A percentile compares a stretch with the other conserved stretches of the same genome.
These are phyloP conservation scores for Beauveria brongniartii DNA, from an alignment of 2,329 filamentous ascomycete species.

Conservation along the genomic window DNA sequence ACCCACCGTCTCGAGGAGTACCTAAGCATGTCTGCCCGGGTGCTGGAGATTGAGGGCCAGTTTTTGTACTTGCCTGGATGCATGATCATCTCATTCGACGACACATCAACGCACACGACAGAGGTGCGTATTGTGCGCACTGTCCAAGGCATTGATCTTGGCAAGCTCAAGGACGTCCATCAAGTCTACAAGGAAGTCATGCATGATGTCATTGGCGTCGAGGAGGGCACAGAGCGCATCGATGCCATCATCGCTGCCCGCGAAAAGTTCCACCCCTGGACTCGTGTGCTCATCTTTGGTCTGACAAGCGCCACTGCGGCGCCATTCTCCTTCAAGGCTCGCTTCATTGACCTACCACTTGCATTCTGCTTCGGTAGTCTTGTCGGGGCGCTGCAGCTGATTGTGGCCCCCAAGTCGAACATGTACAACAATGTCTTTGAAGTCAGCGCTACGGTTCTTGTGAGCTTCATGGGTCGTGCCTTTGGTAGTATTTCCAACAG, in stretches of 20 bases:
- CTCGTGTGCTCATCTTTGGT: slow-evolving; percentile 59
- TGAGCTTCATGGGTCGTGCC: slow-evolving; percentile 53
- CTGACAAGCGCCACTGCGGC: slow-evolving; percentile 64
- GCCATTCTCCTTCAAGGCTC: slow-evolving; percentile 66
- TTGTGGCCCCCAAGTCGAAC: slow-evolving; percentile 60
- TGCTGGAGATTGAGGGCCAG: slow-evolving; percentile 78
- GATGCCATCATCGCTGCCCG: slow-evolving; percentile 46
- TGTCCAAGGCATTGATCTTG: slow-evolving; percentile 50
- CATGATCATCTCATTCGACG: slow-evolving; percentile 88
- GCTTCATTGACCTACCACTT: slow-evolving; percentile 64
- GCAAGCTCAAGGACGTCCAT: slow-evolving; percentile 53
- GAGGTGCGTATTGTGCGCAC: slow-evolving; percentile 58
- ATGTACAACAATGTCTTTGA: slow-evolving; percentile 61
- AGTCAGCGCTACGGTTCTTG: slow-evolving; percentile 51
- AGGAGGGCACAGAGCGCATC: slow-evolving; percentile 47
- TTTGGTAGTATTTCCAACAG: slow-evolving; percentile 50
- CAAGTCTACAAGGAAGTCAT: slow-evolving; percentile 58
- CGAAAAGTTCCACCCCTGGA: slow-evolving; percentile 44
- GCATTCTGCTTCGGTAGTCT: slow-evolving; percentile 63
- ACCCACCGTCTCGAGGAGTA: slow-evolving; percentile 88
- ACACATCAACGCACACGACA: slow-evolving; percentile 55
- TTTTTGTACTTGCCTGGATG: slow-evolving; percentile 85
- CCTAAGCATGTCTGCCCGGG: slow-evolving; percentile 74
- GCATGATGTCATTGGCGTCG: slow-evolving; percentile 49
- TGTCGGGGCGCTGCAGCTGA: slow-evolving; percentile 61